Evolutionary conservation across 129 eudicot species (phyloP).

Genomic region (Apium graveolens): DNA sequence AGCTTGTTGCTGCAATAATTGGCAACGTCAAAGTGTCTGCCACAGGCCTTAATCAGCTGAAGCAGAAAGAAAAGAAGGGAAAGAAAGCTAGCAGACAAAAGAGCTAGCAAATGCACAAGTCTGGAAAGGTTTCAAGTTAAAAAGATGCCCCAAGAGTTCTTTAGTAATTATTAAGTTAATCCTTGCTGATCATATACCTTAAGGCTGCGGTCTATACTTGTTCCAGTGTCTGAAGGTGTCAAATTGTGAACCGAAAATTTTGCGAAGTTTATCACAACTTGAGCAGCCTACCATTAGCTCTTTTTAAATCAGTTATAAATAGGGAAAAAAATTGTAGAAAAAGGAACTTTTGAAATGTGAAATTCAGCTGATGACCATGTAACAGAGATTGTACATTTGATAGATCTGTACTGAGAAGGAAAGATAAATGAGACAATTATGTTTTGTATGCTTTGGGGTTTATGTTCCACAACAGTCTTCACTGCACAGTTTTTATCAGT

Average conservation of each 20-base stretch:
- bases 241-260: neutral
- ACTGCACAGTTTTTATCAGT: too few species aligned
- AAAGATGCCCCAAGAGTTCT: neutral
- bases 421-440: neutral
- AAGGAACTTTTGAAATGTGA: neutral
- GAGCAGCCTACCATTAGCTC: neutral
- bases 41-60: slow-evolving; percentile 85
- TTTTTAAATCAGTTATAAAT: neutral
- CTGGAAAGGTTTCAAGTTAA: neutral
- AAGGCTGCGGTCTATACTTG: neutral
- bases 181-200: neutral
- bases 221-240: neutral
- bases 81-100: slow-evolving; percentile 59
- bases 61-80: slow-evolving; percentile 94
- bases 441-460: neutral
- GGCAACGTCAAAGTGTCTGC: slow-evolving; percentile 89
- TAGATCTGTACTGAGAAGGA: neutral
- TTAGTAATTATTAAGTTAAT: neutral
- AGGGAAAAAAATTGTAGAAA: neutral
- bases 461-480: neutral
- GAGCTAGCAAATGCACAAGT: slow-evolving; percentile 13
- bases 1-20: slow-evolving; percentile 79
- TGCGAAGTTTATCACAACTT: neutral
- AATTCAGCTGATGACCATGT: neutral
- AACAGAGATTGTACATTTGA: neutral